Base-by-base conservation (phyloP, 768 basidiomycete species). In the Clathrus columnatus region DNA sequence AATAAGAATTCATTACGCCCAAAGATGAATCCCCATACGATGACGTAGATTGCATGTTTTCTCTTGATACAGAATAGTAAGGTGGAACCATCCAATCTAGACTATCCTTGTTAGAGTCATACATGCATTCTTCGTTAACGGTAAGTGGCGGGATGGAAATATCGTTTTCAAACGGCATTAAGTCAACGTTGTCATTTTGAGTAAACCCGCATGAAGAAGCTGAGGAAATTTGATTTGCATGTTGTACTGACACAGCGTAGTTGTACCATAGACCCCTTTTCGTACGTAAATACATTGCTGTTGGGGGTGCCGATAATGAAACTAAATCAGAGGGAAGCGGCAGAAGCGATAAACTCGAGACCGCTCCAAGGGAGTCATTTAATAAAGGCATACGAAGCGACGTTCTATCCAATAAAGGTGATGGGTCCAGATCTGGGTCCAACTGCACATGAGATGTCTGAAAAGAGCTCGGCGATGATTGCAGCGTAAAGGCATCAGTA, bases 381-480 rank as follows among this genome's bases (percentile, higher is more conserved):
- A 24, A 16, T 36, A 24, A 16, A 29, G 18, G 28, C 11, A n/a
- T 43, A 16, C 14, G 20, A 47, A 20, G 20, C 6, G 36, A 53
- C 14, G 8, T 26, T 21, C 51, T 24, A 24, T 36, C 20, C 30
- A 50, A 8, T 18, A 53, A 44, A 21, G 51, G 45, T 27, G 36
- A 20, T n/a, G 36, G 32, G 16, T 53, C 51, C 16, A 53, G 17
- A 11, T 53, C 51, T n/a, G 51, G 51, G 29, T 53, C 51, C 8
- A 53, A 27, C 20, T 42, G 29, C 10, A 53, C 17, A 24, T 53
- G 51, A 21, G 51, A 18, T 10, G 36, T 6, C 18, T 7, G 41
- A 23, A 27, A 53, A 5, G 51, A 42, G 36, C 36, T 8, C 4
- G n/a, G 11, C n/a, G 36, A 36, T 14, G 36, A n/a, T 36, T 36